phyloP scores from a whole-genome alignment of 345 rosid species.

The Aquilaria malaccensis region DNA sequence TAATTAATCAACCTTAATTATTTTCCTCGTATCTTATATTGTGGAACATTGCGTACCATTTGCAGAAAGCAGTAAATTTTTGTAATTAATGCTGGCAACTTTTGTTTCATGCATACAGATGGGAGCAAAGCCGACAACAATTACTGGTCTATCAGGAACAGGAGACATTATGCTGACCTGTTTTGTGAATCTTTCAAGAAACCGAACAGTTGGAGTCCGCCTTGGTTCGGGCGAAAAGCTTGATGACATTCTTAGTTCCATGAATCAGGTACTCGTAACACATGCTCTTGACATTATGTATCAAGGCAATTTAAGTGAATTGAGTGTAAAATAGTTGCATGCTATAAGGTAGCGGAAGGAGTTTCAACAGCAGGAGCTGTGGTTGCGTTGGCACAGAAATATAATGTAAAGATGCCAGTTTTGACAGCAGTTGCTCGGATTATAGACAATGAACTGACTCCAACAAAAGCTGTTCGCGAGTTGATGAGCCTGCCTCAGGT shows the following conservation, averaged over 20 bases:
- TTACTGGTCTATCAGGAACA: conserved; percentile 87
- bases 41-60: too few relatives aligned
- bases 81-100: not conserved
- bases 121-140: conserved; percentile 91
- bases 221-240: conserved; percentile 93
- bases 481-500: conserved; percentile 88
- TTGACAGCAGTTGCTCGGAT: conserved; percentile 93
- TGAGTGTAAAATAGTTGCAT: not conserved
- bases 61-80: too few relatives aligned
- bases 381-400: conserved; percentile 91
- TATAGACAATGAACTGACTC: conserved; percentile 79
- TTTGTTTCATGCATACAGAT: conserved; percentile 39
- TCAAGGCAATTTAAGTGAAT: conserved; percentile 9
- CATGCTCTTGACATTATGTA: conserved; percentile 5
- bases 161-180: conserved; percentile 98
- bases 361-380: conserved; percentile 96
- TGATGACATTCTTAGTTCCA: conserved; percentile 66
- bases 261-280: conserved; percentile 65
- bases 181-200: conserved; percentile 89
- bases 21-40: too few relatives aligned
- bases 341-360: conserved; percentile 79
- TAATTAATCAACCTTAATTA: too few relatives aligned
- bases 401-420: conserved; percentile 85
- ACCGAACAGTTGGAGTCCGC: conserved; percentile 81
- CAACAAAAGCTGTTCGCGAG: conserved; percentile 75